Base-by-base conservation (phyloP, 495 filamentous ascomycete species). In the Gamarada debralockiae region DNA sequence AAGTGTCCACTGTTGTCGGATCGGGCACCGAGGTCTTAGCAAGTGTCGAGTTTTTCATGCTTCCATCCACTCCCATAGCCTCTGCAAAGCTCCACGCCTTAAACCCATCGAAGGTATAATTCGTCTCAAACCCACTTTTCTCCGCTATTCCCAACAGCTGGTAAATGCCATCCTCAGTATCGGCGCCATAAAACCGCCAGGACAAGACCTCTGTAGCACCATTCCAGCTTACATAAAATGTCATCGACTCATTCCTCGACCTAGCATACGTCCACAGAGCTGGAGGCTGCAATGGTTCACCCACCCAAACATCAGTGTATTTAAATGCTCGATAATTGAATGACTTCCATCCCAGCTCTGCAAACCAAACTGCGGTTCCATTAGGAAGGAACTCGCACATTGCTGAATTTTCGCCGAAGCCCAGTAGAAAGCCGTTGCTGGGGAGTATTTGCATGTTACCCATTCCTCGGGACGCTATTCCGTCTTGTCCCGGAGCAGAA, bases 141-240 rank as follows among this genome's bases (percentile, higher is more conserved):
- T 59, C 39, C 13, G 40, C 57, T 47, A 65, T 62, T 13, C 65
- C 65, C 0, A 69, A 27, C 24, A 65, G 67, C 2, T 2, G 61
- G 62, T 33, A 61, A 58, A 18, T 52, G 54, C 3, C 57, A 29
- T 65, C 65, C 12, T 2, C 3, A 0, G 46, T 50, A 1, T 63
- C 17, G 21, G 58, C 56, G 3, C 24, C 48, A 21, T 61, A 67
- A 24, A 71, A 66, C 12, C 61, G 58, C 69, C 69, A 70, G 1
- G 38, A 17, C 14, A 23, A 55, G 6, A 64, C 66, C 57, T 70
- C 69, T 1, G 69, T 71, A 25, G 67, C 67, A 3, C 69, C 69
- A 34, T 71, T 71, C 69, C 69, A 71, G 50, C 64, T 68, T 2
- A 67, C 67, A 25, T 70, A 68, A 1, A 65, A 56, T 6, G 57